Evolutionary conservation across 106 monocot genomes (phyloP), one percentile per base, ranked within the genome.

Genomic region (Narthecium ossifragum): DNA sequence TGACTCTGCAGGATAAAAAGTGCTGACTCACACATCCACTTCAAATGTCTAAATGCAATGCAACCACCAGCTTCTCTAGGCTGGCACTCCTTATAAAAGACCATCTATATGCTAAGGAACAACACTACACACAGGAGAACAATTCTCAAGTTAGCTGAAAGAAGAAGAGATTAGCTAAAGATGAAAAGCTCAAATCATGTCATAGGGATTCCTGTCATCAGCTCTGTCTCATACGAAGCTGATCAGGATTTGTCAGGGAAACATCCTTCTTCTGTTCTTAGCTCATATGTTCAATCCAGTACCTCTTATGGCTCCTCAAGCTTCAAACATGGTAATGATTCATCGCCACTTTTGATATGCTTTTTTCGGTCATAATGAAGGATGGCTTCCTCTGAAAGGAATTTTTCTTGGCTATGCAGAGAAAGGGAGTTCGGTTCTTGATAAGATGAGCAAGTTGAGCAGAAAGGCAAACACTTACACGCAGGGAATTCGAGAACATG

Each of bases 361-460:
- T 5, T 29, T 10, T 53, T 53, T 13, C 13, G 13, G 0, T 28
- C 7, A 27, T 2, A 46, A 47, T 13, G 54, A n/a, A n/a, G n/a
- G n/a, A n/a, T n/a, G n/a, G n/a, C n/a, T n/a, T n/a, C 18, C 15
- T 38, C 26, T 30, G 17, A 41, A 17, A 15, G 14, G 1, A 22
- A 36, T 10, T 34, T 2, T 0, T 63, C 22, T 39, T 12, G 17
- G 73, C 57, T n/a, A 46, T 81, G 72, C 48, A 78, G 87, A 33
- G 25, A 67, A 31, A 60, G 25, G 21, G 30, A 30, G 28, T 55
- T 28, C 28, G 31, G 27, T 40, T 1, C 12, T 55, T 18, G 28
- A 14, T 41, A 55, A 55, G 66, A 66, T 66, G 66, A 66, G 55
- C 54, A 66, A 31, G 10, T 66, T 66, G 45, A 66, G 55, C 31